Conservation (phyloP, 2,329 filamentous ascomycete species). For the Elsinoe fawcettii region DNA sequence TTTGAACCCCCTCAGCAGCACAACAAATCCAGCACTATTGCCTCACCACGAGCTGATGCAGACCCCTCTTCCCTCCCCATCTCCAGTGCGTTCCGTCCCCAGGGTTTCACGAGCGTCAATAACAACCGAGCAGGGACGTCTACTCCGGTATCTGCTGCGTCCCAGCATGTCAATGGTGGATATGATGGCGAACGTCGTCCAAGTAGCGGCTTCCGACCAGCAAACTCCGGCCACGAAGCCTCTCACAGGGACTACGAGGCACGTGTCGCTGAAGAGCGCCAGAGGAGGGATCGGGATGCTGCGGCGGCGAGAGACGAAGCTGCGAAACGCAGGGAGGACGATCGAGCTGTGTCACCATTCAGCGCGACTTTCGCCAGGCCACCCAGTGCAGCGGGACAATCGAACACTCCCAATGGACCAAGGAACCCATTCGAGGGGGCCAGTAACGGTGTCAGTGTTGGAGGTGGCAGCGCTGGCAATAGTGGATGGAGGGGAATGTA, state of each 20-base stretch:
- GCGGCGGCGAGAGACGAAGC: background rate
- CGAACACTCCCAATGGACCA: background rate
- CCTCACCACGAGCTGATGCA: background rate
- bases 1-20: constrained; percentile 7
- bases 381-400: background rate
- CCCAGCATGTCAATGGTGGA: background rate
- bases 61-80: background rate
- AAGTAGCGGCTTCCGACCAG: background rate
- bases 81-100: background rate
- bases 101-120: constrained; percentile 14
- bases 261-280: background rate
- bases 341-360: constrained; percentile 1
- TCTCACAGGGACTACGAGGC: background rate
- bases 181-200: background rate
- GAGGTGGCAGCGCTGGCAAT: background rate
- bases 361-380: constrained; percentile 5
- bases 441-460: constrained; percentile 2
- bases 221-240: background rate
- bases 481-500: constrained; percentile 13
- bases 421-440: background rate
- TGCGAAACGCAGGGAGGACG: background rate
- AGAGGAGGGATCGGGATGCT: background rate
- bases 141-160: background rate
- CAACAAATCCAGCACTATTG: background rate
- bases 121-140: constrained; percentile 3